Conservation (phyloP, 805 yeast genomes). For the Suhomyces kilbournensis region DNA sequence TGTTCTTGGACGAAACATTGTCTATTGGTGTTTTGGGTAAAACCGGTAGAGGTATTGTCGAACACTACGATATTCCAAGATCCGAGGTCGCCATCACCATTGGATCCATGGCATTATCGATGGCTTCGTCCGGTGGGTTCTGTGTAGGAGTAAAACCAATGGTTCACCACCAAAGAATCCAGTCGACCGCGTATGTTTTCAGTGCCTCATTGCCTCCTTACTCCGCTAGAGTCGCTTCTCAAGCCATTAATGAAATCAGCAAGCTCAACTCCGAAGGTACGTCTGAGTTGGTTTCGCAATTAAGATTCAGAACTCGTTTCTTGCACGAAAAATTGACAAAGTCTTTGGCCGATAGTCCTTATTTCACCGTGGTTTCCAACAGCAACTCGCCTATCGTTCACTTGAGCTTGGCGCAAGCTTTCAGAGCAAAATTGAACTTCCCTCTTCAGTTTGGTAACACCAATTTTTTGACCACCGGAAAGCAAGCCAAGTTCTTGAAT, state of each 20-base stretch:
- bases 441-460: conserved; percentile 53
- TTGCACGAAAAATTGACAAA: conserved; percentile 42
- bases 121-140: conserved; percentile 90
- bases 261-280: conserved; percentile 33
- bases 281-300: conserved; percentile 24
- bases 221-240: conserved; percentile 65
- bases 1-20: conserved; percentile 82
- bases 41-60: conserved; percentile 83
- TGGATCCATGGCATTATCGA: conserved; percentile 78
- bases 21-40: conserved; percentile 85
- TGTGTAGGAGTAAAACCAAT: conserved; percentile 82
- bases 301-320: conserved; percentile 6
- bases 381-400: conserved; percentile 67
- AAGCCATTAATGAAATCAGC: conserved; percentile 48
- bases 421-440: conserved; percentile 43
- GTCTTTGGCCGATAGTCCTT: conserved; percentile 32
- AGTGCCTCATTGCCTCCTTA: conserved; percentile 95
- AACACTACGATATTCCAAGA: conserved; percentile 66
- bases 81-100: conserved; percentile 77
- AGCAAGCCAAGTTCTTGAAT: conserved; percentile 40
- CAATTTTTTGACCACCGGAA: conserved; percentile 41
- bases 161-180: conserved; percentile 89
- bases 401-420: conserved; percentile 50
- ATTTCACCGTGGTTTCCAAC: conserved; percentile 54
- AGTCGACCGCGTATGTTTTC: conserved; percentile 85